These are phyloP conservation scores for Fusarium duplospermum DNA, from an alignment of 2,329 filamentous ascomycete species.

Conservation along the genomic window DNA sequence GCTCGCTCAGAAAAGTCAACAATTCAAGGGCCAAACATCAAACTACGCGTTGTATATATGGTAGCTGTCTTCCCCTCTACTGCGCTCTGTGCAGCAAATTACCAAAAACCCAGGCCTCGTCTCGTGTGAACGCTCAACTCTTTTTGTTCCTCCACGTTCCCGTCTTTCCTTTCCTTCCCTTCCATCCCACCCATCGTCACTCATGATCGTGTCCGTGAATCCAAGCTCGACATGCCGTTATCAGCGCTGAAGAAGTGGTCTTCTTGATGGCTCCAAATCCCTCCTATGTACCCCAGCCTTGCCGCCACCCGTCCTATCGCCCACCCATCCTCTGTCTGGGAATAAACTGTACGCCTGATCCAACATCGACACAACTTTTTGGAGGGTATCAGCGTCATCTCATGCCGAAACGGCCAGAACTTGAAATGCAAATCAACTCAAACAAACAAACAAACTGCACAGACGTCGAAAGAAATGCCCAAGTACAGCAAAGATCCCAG, in stretches of 20 bases:
- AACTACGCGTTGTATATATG: background rate
- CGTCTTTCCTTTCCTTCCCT: background rate
- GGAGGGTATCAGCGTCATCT: conserved; percentile 23
- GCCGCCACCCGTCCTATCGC: background rate
- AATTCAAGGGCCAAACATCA: background rate
- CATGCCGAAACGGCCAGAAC: conserved; percentile 10
- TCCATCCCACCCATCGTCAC: background rate
- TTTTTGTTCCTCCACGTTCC: background rate
- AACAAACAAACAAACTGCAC: background rate
- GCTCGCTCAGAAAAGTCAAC: background rate
- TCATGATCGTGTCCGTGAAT: background rate
- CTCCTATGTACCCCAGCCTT: background rate
- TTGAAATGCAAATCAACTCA: background rate
- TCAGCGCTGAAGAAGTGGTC: background rate
- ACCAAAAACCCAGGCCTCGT: background rate
- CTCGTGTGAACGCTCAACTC: conserved; percentile 6
- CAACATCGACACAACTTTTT: conserved; percentile 8
- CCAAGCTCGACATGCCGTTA: background rate
- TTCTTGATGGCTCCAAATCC: background rate
- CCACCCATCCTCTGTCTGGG: background rate
- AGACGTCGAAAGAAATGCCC: background rate
- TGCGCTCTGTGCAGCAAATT: background rate
- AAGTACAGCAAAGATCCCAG: background rate
- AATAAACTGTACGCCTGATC: conserved; percentile 6
- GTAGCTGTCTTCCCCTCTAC: background rate